A percentile compares a stretch with the other conserved stretches of the same genome.
These are phyloP conservation scores for Hibiscus mutabilis DNA, from an alignment of 345 rosid genomes.

Conservation along the genomic window DNA sequence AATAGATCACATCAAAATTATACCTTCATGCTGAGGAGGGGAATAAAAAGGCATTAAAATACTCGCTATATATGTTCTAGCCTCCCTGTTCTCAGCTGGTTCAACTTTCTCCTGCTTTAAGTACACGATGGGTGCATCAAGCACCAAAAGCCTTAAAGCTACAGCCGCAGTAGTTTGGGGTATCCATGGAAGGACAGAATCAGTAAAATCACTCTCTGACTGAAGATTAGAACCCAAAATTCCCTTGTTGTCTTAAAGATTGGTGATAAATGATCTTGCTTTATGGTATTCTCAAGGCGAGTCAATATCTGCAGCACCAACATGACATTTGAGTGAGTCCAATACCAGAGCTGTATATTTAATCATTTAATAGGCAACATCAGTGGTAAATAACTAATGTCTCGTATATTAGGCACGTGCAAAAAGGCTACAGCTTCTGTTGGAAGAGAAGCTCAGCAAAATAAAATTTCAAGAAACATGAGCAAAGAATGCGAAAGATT, in stretches of 20 bases:
- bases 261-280: constrained; percentile 47
- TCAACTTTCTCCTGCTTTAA: constrained; percentile 56
- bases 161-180: constrained; percentile 81
- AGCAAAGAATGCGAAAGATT: not conserved
- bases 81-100: constrained; percentile 37
- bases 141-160: constrained; percentile 78
- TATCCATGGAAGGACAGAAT: constrained; percentile 84
- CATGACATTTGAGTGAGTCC: not conserved
- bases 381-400: not conserved
- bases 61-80: constrained; percentile 49
- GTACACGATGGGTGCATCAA: constrained; percentile 58
- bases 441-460: not conserved
- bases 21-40: not conserved
- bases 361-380: not conserved
- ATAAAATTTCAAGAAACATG: not conserved
- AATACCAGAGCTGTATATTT: not conserved
- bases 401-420: not conserved
- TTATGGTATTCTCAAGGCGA: constrained; percentile 63
- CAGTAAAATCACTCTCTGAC: constrained; percentile 19
- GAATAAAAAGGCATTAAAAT: not conserved
- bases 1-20: not conserved
- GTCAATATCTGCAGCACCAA: constrained; percentile 55
- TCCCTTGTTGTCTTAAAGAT: constrained; percentile 70
- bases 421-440: not conserved
- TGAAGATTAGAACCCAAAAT: constrained; percentile 32